Base-by-base conservation (phyloP, 495 filamentous ascomycete species). In the Neurospora sp. region DNA sequence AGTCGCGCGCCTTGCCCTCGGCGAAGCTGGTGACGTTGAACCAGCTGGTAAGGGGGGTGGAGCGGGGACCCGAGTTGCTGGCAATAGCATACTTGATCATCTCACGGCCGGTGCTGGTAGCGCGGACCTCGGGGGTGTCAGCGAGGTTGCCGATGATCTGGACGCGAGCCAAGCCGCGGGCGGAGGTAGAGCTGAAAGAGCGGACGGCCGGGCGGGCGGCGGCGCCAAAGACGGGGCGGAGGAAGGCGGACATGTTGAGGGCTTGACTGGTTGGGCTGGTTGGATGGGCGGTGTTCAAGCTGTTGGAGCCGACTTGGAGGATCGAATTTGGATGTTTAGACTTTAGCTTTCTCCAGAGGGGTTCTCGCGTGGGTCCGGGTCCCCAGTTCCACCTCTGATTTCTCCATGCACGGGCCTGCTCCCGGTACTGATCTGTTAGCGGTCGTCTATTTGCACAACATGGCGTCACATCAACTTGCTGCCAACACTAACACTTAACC, bases 121-220 rank as follows among this genome's bases (percentile, higher is more conserved):
- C 81, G 3, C 81, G 80, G 74, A 92, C 73, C 85, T 96, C 92
- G 47, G 94, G 94, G 39, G 86, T 81, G 71, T 83, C 85, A 71
- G 85, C 93, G 20, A 96, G 89, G 76, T 90, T 89, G 79, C 93
- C 94, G 75, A 94, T 87, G 82, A 97, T 79, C 78, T 87, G 90
- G 83, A 96, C 81, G 76, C 77, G 79, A 70, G 84, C 82, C 82
- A 93, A 85, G 79, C 86, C 78, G 78, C 91, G 91, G 74, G 84
- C 80, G 70, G 87, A 78, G 18, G 82, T 81, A 72, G 84, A 79
- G 81, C 87, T 88, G 80, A 87, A 86, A 74, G 86, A 82, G 81
- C 87, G 89, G 74, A 81, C 83, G 75, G 80, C 71, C 79, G 81
- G 72, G 45, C 75, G 75, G 72, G 74, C 73, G 41, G 81, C 77